phyloP scores from a whole-genome alignment of 768 basidiomycete genomes.

The Pleurotus giganteus region DNA sequence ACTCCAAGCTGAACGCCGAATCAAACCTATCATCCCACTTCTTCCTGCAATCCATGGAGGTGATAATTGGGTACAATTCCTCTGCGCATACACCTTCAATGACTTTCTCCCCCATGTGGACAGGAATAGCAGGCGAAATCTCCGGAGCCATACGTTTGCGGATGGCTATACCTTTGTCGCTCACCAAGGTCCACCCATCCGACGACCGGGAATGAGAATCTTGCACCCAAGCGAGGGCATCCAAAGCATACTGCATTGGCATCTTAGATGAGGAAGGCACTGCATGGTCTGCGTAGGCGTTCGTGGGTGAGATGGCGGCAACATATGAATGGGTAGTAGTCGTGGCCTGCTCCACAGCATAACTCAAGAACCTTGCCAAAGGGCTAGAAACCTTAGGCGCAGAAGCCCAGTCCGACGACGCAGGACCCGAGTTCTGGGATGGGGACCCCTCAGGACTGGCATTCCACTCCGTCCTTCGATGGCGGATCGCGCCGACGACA shows the following conservation, averaged over 20 bases:
- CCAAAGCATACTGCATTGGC: constrained; percentile 80
- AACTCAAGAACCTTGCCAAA: constrained; percentile 68
- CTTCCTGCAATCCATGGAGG: constrained; percentile 67
- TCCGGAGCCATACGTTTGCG: constrained; percentile 74
- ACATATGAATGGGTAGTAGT: constrained; percentile 76
- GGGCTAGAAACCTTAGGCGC: constrained; percentile 70
- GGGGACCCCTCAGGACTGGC: constrained; percentile 38
- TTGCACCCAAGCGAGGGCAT: constrained; percentile 79
- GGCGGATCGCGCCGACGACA: constrained; percentile 67
- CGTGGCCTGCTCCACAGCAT: constrained; percentile 71
- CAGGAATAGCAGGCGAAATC: constrained; percentile 76
- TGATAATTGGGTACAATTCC: constrained; percentile 76
- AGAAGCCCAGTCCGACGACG: constrained; percentile 43
- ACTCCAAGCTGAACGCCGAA: constrained; percentile 64
- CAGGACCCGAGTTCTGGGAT: constrained; percentile 14
- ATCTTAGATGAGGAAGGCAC: constrained; percentile 53
- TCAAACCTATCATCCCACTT: constrained; percentile 89
- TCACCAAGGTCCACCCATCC: constrained; percentile 73
- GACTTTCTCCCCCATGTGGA: constrained; percentile 87
- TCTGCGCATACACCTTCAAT: constrained; percentile 93
- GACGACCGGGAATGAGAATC: constrained; percentile 58
- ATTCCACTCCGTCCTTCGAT: constrained; percentile 72
- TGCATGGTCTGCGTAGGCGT: constrained; percentile 35
- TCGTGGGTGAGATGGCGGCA: constrained; percentile 67
- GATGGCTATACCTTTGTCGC: constrained; percentile 73